These are phyloP conservation scores for Chrysoporthe cubensis DNA, from an alignment of 2,329 filamentous ascomycete genomes.

Conservation along the genomic window DNA sequence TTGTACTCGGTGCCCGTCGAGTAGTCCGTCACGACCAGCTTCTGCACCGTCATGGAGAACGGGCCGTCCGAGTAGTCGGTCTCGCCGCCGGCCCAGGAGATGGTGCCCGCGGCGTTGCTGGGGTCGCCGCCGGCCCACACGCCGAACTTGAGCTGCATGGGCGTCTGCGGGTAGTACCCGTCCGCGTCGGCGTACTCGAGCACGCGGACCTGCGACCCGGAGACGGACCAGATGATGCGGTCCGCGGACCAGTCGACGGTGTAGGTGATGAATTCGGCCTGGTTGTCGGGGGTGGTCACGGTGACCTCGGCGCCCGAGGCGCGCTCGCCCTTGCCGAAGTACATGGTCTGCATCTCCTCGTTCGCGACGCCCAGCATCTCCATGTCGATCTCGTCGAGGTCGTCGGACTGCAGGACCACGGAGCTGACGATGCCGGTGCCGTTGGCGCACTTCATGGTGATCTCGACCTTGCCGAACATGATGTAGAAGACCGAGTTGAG, in stretches of 20 bases:
- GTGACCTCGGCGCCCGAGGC: constrained; percentile 88
- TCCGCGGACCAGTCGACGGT: constrained; percentile 87
- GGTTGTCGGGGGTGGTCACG: constrained; percentile 71
- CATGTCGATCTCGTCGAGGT: constrained; percentile 94
- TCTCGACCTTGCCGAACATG: constrained; percentile 94
- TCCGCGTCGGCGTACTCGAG: constrained; percentile 72
- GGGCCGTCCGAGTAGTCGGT: constrained; percentile 85
- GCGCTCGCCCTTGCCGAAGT: constrained; percentile 91
- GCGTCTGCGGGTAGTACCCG: constrained; percentile 88
- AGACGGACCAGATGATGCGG: constrained; percentile 86
- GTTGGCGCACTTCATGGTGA: constrained; percentile 82
- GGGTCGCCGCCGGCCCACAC: constrained; percentile 91
- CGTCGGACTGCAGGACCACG: constrained; percentile 87
- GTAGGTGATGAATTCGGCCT: constrained; percentile 81
- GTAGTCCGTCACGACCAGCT: constrained; percentile 81
- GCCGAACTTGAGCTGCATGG: constrained; percentile 93
- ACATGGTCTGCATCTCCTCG: constrained; percentile 89
- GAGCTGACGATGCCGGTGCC: constrained; percentile 93
- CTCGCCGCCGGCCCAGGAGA: constrained; percentile 84
- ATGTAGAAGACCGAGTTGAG: constrained; percentile 94
- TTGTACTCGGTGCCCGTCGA: constrained; percentile 85
- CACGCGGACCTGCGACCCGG: constrained; percentile 75
- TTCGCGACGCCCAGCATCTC: constrained; percentile 87
- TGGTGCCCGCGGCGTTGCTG: constrained; percentile 77
- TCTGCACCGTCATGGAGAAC: constrained; percentile 83